Percentiles rank a stretch among this genome's conserved stretches.
These are phyloP conservation scores for Coniochaeta hoffmannii DNA, from an alignment of 2,329 filamentous ascomycete species.

Conservation along the genomic window DNA sequence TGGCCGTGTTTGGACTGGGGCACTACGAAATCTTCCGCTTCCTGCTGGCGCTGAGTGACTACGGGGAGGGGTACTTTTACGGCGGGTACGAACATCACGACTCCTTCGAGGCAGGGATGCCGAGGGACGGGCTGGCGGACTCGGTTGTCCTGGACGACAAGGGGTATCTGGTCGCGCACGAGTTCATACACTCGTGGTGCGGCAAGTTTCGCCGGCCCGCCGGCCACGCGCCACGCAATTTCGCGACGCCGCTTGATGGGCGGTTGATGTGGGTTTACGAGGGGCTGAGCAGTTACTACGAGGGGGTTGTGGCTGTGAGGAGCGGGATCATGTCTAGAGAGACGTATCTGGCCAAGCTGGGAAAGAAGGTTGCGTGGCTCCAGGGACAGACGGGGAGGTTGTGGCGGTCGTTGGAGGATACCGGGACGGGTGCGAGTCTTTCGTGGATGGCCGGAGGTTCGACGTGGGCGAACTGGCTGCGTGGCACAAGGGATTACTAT, in stretches of 20 bases:
- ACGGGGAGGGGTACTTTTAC: neutral
- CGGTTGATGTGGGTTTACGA: slow-evolving; percentile 8
- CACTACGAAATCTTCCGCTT: neutral
- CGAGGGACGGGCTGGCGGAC: neutral
- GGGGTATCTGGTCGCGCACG: slow-evolving; percentile 4
- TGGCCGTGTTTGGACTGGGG: slow-evolving; percentile 2
- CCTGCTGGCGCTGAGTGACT: neutral
- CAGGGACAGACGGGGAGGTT: slow-evolving; percentile 3
- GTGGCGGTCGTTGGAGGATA: slow-evolving; percentile 8
- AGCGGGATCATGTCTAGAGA: neutral
- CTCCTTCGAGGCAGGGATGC: slow-evolving; percentile 1
- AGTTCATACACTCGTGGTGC: slow-evolving; percentile 8
- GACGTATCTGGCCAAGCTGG: neutral
- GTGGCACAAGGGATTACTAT: slow-evolving; percentile 4
- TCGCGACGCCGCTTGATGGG: slow-evolving; percentile 6
- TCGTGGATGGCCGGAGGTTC: too few relatives aligned
- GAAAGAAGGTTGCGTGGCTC: neutral
- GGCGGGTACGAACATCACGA: slow-evolving; percentile 5
- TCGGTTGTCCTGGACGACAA: neutral
- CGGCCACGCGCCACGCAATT: slow-evolving; percentile 6
- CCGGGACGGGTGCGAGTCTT: slow-evolving; percentile 5
- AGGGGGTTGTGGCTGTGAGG: slow-evolving; percentile 4
- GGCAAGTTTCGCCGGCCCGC: slow-evolving; percentile 8
- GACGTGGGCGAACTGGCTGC: slow-evolving; percentile 4
- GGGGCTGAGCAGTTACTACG: slow-evolving; percentile 8